A percentile compares a stretch with the other conserved stretches of the same genome.
Conservation (phyloP, 495 filamentous ascomycete genomes). For the Filosporella fistucella region DNA sequence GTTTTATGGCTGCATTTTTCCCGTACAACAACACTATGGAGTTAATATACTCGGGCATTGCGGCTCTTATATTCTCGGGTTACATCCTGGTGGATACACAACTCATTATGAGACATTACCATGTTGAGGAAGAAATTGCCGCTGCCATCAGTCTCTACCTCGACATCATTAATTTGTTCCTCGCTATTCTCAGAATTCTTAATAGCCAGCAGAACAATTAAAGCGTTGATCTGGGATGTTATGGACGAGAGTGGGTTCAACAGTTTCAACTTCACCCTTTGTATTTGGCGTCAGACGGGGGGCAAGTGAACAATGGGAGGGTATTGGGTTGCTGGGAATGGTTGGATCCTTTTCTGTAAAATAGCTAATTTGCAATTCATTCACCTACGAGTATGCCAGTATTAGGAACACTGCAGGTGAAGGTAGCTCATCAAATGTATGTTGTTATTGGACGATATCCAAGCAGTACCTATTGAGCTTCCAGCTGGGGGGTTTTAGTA, state of each 20-base stretch:
- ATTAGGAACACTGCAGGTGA: too few species aligned
- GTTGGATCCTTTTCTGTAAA: too few species aligned
- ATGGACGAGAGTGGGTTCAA: background rate
- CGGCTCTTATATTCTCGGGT: conserved; percentile 82
- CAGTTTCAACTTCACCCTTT: too few species aligned
- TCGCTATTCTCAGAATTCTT: conserved; percentile 85
- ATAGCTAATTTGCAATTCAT: too few species aligned
- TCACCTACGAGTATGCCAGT: too few species aligned
- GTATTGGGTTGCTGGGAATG: too few species aligned
- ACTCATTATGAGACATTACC: conserved; percentile 88
- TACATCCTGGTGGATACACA: conserved; percentile 98
- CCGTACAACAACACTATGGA: conserved; percentile 73
- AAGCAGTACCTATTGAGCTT: too few species aligned
- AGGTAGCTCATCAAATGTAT: too few species aligned
- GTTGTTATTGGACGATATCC: too few species aligned
- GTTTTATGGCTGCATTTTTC: conserved; percentile 85
- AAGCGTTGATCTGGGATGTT: background rate
- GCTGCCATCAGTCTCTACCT: conserved; percentile 93
- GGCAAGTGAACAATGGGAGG: too few species aligned
- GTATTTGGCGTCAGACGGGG: background rate
- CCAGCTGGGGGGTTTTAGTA: too few species aligned
- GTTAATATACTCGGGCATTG: conserved; percentile 74
- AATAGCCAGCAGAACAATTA: conserved; percentile 87
- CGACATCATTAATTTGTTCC: conserved; percentile 94
- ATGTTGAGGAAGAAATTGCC: conserved; percentile 98